Evolutionary conservation across 495 filamentous ascomycete species (phyloP).

Genomic region (Ascobolus immersus): DNA sequence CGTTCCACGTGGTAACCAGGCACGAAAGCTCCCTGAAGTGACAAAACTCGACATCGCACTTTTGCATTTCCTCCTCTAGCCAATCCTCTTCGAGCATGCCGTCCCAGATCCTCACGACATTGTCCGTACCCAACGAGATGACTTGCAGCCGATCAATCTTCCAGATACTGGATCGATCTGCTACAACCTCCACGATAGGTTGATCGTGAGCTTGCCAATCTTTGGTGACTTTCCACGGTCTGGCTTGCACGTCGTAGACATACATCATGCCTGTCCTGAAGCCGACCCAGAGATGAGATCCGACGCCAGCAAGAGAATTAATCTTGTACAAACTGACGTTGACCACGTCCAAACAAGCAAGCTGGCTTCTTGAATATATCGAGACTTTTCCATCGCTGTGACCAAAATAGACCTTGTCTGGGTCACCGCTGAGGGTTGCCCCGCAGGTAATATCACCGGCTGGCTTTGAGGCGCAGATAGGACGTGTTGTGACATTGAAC

Average conservation of each 20-base stretch:
- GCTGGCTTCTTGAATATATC: conserved; percentile 55
- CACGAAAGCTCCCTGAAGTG: conserved; percentile 55
- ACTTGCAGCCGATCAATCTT: conserved; percentile 66
- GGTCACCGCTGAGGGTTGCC: conserved; percentile 42
- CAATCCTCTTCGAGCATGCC: conserved; percentile 83
- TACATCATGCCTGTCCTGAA: conserved; percentile 91
- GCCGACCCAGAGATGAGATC: conserved; percentile 70
- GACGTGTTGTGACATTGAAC: conserved; percentile 44
- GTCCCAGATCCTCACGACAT: conserved; percentile 69
- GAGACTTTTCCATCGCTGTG: conserved; percentile 86
- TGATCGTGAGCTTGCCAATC: conserved; percentile 80
- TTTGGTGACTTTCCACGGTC: conserved; percentile 74
- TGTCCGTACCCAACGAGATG: conserved; percentile 69
- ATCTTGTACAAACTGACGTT: conserved; percentile 88
- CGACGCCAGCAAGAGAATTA: conserved; percentile 61
- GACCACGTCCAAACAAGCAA: conserved; percentile 46
- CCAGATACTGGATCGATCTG: conserved; percentile 65
- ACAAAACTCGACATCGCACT: conserved; percentile 55
- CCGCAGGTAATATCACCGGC: conserved; percentile 78
- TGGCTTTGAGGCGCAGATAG: conserved; percentile 30
- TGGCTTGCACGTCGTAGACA: conserved; percentile 60
- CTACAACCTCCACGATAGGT: conserved; percentile 47
- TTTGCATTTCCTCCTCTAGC: conserved; percentile 71
- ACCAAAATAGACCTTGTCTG: conserved; percentile 67
- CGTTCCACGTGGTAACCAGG: conserved; percentile 81